Evolutionary conservation across 108 stramenopile genomes (phyloP), one percentile per base, ranked within the genome.

Genomic region (Nannochloropsis gaditana): DNA sequence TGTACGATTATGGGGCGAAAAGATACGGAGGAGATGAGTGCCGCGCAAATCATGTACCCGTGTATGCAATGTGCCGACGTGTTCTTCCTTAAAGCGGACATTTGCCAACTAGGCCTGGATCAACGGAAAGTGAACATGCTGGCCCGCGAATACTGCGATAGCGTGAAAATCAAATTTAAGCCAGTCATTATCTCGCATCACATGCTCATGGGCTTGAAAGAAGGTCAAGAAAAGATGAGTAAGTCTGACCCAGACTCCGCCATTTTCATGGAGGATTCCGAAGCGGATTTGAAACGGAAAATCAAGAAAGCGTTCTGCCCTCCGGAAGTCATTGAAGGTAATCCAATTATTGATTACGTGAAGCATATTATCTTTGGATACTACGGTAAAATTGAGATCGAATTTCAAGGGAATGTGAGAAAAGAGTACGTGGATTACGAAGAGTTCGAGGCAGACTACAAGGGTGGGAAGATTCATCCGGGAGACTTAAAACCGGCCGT

Each of bases 171-270:
- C 44, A 97, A 96, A 89, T 91, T 92, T 93, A 99, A 99, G 90
- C 98, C 98, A 42, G 93, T 90, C 43, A 91, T 91, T 47, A 43
- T 91, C 79, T 89, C 88, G 45, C 91, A 91, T 45, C 92, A 92
- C 85, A 93, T 93, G 92, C 88, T 93, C 43, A 95, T 94, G 84
- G 99, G 99, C 17, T 90, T 99, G 43, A 98, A 98, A 90, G 95
- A 96, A 47, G 99, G 99, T 9, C 99, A 99, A 92, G 96, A 96
- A 84, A 99, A 99, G 92, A 99, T 99, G 99, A 93, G 93, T 90
- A 99, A 99, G 90, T 95, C 94, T 45, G 97, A 99, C 94, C 97
- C 99, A 17, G 97, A 99, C 91, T 94, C 93, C 41, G 99, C 99
- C 41, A 94, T 99, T 79, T 99, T 99, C 87, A 99, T 99, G 99